These are phyloP conservation scores for Blastobotrys persicus DNA, from an alignment of 1,139 yeast species.

Conservation along the genomic window DNA sequence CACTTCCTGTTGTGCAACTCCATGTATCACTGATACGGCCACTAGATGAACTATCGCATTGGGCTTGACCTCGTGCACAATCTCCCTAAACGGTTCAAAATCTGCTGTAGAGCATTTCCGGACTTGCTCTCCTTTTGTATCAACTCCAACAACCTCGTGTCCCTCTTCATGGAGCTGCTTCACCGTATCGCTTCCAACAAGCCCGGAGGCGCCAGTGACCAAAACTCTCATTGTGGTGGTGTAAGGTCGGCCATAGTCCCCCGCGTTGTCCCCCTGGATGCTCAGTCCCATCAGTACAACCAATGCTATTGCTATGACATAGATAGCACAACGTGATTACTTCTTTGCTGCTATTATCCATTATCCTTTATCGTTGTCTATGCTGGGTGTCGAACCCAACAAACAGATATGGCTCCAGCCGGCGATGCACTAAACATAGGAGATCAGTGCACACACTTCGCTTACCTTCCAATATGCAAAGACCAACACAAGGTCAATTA, in stretches of 20 bases:
- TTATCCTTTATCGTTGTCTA: no score
- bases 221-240: background rate
- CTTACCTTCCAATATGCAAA: no score
- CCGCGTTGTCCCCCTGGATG: background rate
- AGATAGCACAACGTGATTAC: no score
- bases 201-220: background rate
- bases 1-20: conserved; percentile 2
- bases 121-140: background rate
- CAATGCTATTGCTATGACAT: no score
- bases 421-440: no score
- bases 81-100: background rate
- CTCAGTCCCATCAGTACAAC: background rate
- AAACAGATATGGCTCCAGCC: no score
- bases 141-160: conserved; percentile 1
- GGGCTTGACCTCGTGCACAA: background rate
- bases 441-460: no score
- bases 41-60: conserved; percentile 1
- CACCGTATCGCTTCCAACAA: background rate
- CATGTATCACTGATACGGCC: background rate
- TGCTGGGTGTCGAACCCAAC: no score
- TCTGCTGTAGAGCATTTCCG: background rate
- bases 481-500: no score
- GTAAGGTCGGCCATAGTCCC: no score
- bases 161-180: background rate
- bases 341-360: no score